Percentiles rank a stretch among this genome's conserved stretches.
phyloP scores from a whole-genome alignment of 441 rosid species.

The Mallotus japonicus region DNA sequence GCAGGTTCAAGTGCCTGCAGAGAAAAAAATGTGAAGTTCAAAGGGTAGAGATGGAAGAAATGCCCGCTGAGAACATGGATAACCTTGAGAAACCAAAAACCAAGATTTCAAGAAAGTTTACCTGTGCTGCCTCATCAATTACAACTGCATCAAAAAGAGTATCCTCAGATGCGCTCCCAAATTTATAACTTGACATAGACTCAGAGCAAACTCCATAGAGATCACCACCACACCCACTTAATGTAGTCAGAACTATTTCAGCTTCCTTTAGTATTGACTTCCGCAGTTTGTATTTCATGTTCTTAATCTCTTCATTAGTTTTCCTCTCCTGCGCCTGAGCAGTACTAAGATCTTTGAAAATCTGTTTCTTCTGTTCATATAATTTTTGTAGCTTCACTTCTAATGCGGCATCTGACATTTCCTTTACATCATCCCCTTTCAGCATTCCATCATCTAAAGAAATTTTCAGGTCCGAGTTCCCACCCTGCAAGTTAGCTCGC shows the following conservation, averaged over 20 bases:
- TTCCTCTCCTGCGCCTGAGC: conserved; percentile 85
- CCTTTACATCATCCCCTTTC: conserved; percentile 50
- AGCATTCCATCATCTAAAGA: conserved; percentile 45
- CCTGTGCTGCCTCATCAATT: conserved; percentile 99
- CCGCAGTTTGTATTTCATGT: conserved; percentile 71
- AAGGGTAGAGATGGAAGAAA: conserved; percentile 21
- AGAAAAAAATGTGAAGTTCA: conserved; percentile 26
- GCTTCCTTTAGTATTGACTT: conserved; percentile 87
- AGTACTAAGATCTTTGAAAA: conserved; percentile 81
- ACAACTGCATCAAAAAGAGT: conserved; percentile 92
- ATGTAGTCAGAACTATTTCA: conserved; percentile 88
- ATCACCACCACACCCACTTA: conserved; percentile 99
- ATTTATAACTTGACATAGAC: conserved; percentile 64
- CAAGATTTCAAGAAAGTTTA: conserved; percentile 32
- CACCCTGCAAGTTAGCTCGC: conserved; percentile 81
- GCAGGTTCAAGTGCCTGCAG: conserved; percentile 98
- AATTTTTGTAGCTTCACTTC: conserved; percentile 64
- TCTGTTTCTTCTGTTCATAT: conserved; percentile 84
- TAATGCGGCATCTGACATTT: conserved; percentile 69
- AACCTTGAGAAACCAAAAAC: conserved; percentile 22
- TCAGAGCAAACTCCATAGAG: conserved; percentile 92
- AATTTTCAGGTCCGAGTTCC: conserved; percentile 47
- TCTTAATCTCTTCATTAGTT: conserved; percentile 65
- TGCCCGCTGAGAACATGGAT: conserved; percentile 17
- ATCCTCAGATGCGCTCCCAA: conserved; percentile 73